Evolutionary conservation across 2,329 filamentous ascomycete genomes (phyloP).

Genomic region (Lanzia echinophila): DNA sequence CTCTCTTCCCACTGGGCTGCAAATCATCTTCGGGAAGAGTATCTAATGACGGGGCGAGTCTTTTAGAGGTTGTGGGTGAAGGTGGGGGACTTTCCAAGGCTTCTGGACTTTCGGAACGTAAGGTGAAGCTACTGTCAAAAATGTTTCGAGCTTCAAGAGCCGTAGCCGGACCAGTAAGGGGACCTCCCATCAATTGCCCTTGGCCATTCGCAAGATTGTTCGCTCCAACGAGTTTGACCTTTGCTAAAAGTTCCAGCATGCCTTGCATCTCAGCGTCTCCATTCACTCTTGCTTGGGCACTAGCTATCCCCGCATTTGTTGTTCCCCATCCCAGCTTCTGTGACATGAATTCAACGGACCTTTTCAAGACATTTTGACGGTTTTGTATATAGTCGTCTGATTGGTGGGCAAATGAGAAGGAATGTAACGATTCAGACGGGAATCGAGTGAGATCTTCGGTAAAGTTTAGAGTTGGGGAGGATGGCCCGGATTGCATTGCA

Average conservation of each 20-base stretch:
- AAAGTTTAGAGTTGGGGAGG: conserved; percentile 64
- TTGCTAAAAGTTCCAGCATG: conserved; percentile 82
- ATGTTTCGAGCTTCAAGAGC: conserved; percentile 63
- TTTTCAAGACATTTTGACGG: conserved; percentile 85
- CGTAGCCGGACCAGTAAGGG: conserved; percentile 74
- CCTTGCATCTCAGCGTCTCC: conserved; percentile 83
- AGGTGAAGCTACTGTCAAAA: conserved; percentile 76
- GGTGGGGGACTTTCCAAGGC: conserved; percentile 26
- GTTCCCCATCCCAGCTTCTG: conserved; percentile 76
- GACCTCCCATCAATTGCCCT: conserved; percentile 44
- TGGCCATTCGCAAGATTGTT: conserved; percentile 49
- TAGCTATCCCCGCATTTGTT: conserved; percentile 68
- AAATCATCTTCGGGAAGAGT: conserved; percentile 11
- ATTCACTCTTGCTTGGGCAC: conserved; percentile 72
- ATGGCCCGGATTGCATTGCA: conserved; percentile 45
- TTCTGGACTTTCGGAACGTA: conserved; percentile 46
- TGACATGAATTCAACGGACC: conserved; percentile 88
- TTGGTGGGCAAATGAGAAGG: conserved; percentile 95
- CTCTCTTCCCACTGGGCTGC: conserved; percentile 18
- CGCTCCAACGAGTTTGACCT: conserved; percentile 69
- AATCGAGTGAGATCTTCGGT: conserved; percentile 88
- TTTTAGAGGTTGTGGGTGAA: conserved; percentile 21
- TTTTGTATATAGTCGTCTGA: conserved; percentile 88
- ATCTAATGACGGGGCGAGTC: conserved; percentile 8
- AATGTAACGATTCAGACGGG: conserved; percentile 92